Conservation (phyloP, 495 filamentous ascomycete species). For the Lindgomyces ingoldianus region DNA sequence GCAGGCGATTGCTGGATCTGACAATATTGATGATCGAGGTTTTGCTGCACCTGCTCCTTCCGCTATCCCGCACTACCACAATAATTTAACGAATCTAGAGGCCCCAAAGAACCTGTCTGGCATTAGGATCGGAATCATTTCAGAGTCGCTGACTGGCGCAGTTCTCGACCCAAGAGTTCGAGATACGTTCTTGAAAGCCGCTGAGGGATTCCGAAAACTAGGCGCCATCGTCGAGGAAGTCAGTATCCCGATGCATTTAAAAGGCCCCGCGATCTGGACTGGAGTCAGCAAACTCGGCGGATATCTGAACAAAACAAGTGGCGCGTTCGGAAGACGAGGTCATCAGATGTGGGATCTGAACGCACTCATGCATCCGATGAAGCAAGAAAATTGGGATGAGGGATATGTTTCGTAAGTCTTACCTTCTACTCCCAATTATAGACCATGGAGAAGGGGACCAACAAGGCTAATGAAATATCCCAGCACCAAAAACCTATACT, state of each 20-base stretch:
- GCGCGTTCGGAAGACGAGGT: constrained; percentile 47
- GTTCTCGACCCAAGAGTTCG: constrained; percentile 50
- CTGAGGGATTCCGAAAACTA: constrained; percentile 51
- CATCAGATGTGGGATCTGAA: constrained; percentile 50
- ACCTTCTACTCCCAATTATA: too few species aligned
- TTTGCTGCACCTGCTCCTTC: constrained; percentile 40
- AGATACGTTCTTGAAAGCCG: constrained; percentile 48
- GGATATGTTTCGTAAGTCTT: constrained; percentile 36
- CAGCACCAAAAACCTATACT: constrained; percentile 35
- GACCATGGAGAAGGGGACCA: too few species aligned
- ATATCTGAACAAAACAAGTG: constrained; percentile 47
- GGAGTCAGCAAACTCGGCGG: constrained; percentile 51
- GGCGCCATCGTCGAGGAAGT: constrained; percentile 56
- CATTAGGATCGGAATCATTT: constrained; percentile 55
- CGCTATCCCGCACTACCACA: constrained; percentile 43
- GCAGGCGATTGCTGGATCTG: constrained; percentile 56
- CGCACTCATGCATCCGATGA: constrained; percentile 45
- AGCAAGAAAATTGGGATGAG: constrained; percentile 47
- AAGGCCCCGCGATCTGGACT: constrained; percentile 55
- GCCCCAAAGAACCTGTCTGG: constrained; percentile 49
- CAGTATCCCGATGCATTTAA: constrained; percentile 54
- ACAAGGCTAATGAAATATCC: too few species aligned
- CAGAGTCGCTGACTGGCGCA: constrained; percentile 52
- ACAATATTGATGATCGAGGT: constrained; percentile 59
- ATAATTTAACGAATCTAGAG: constrained; percentile 36